These are phyloP conservation scores for Solanum acaule DNA, from an alignment of 257 asterid genomes.

Conservation along the genomic window DNA sequence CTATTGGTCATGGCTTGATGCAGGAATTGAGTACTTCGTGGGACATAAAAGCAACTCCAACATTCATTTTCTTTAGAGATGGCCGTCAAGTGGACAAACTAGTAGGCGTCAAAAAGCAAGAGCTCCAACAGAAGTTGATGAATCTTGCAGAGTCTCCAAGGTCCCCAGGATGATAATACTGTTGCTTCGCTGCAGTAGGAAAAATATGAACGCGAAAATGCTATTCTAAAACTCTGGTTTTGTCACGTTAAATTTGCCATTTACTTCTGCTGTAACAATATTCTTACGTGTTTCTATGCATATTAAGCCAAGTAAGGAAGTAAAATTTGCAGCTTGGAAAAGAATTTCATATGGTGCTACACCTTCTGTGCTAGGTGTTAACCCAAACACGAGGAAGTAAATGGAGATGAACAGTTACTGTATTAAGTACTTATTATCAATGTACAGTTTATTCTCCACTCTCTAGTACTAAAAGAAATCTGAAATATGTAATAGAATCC, in stretches of 20 bases:
- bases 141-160: conserved; percentile 14
- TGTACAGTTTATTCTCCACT: neutral
- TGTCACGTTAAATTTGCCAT: neutral
- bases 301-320: neutral
- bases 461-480: neutral
- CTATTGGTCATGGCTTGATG: neutral
- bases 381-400: neutral
- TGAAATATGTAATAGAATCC: neutral
- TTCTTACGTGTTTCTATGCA: neutral
- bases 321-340: neutral
- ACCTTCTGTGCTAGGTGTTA: neutral
- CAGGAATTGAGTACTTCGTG: conserved; percentile 56
- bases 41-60: conserved; percentile 68
- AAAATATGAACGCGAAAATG: no score
- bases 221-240: neutral
- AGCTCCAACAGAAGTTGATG: conserved; percentile 37
- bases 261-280: neutral
- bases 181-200: neutral
- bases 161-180: conserved; percentile 9
- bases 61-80: conserved; percentile 45
- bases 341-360: neutral
- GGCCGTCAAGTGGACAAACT: conserved; percentile 53
- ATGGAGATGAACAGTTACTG: neutral
- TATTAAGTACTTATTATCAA: neutral
- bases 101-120: conserved; percentile 45